Percentiles rank a stretch among this genome's conserved stretches.
Evolutionary conservation across 805 yeast species (phyloP).

Genomic region (Cyberlindnera americana): DNA sequence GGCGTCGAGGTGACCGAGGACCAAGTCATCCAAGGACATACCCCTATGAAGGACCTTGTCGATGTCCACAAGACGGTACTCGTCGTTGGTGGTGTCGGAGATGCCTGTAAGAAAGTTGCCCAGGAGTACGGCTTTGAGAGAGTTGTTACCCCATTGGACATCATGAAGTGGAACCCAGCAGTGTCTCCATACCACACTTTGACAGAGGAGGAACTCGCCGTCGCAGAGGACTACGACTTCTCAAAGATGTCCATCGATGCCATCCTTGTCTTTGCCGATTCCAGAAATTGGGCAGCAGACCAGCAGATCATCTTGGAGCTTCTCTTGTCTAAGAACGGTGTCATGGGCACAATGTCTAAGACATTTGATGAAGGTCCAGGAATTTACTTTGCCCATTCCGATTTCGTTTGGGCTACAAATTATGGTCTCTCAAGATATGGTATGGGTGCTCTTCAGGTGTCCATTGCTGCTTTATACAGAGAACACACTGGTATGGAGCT

Average conservation of each 20-base stretch:
- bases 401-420: constrained; percentile 91
- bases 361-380: constrained; percentile 76
- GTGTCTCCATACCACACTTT: constrained; percentile 80
- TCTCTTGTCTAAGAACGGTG: constrained; percentile 70
- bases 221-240: constrained; percentile 58
- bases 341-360: constrained; percentile 76
- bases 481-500: constrained; percentile 83
- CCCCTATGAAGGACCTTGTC: constrained; percentile 86
- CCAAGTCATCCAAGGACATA: constrained; percentile 90
- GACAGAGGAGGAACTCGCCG: constrained; percentile 63
- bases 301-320: constrained; percentile 85
- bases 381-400: constrained; percentile 86
- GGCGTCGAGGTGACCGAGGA: constrained; percentile 60
- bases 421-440: constrained; percentile 81
- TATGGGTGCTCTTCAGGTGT: constrained; percentile 91
- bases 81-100: constrained; percentile 88
- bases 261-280: constrained; percentile 85
- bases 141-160: constrained; percentile 78
- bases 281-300: constrained; percentile 91
- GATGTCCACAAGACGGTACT: constrained; percentile 65
- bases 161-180: constrained; percentile 82
- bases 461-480: constrained; percentile 78
- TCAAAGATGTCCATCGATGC: constrained; percentile 69
- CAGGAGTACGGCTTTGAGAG: constrained; percentile 78
- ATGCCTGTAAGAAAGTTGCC: constrained; percentile 79